These are phyloP conservation scores for Starmera caribaea DNA, from an alignment of 805 yeast genomes.

Conservation along the genomic window DNA sequence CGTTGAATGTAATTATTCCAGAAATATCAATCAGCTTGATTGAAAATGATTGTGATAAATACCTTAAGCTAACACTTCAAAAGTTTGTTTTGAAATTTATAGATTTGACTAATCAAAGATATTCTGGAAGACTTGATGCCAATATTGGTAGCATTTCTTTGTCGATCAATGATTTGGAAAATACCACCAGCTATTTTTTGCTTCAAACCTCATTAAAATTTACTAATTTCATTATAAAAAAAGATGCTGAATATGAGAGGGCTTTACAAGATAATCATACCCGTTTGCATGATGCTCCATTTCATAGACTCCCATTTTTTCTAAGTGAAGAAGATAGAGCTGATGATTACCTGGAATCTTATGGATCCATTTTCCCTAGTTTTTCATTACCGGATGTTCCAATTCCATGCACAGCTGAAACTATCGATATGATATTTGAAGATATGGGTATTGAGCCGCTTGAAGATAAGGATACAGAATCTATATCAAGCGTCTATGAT, in stretches of 20 bases:
- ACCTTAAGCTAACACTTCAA: constrained; percentile 15
- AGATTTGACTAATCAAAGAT: constrained; percentile 63
- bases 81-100: constrained; percentile 35
- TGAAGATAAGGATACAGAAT: constrained; percentile 1
- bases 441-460: constrained; percentile 9
- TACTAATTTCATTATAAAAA: constrained; percentile 50
- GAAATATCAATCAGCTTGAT: constrained; percentile 31
- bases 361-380: constrained; percentile 48
- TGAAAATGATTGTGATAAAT: constrained; percentile 20
- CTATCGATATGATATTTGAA: constrained; percentile 26
- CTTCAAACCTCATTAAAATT: constrained; percentile 49
- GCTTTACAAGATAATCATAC: constrained; percentile 56
- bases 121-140: constrained; percentile 43
- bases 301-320: constrained; percentile 69
- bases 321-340: constrained; percentile 42
- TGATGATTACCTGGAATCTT: constrained; percentile 34
- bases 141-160: constrained; percentile 38
- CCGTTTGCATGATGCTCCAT: constrained; percentile 68
- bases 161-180: constrained; percentile 17
- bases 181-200: constrained; percentile 24
- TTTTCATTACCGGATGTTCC: constrained; percentile 56
- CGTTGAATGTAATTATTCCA: constrained; percentile 48
- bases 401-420: constrained; percentile 43
- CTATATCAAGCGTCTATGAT: background rate
- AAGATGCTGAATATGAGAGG: constrained; percentile 35